A percentile compares a stretch with the other conserved stretches of the same genome.
phyloP scores from a whole-genome alignment of 805 yeast species.

The Blastobotrys chiropterorum region DNA sequence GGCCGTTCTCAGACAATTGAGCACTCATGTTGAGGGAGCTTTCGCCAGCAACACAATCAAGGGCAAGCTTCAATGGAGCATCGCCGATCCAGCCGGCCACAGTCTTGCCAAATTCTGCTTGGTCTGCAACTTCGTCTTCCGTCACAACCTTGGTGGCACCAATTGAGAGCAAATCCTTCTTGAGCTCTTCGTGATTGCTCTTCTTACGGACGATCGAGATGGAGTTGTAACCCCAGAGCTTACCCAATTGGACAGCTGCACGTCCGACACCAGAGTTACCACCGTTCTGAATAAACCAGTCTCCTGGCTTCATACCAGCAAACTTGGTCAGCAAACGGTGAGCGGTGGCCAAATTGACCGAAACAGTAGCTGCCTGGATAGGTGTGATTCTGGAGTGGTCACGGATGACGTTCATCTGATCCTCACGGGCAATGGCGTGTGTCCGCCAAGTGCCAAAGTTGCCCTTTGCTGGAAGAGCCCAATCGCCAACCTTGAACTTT shows the following conservation, averaged over 20 bases:
- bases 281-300: slow-evolving; percentile 95
- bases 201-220: slow-evolving; percentile 85
- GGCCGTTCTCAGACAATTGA: slow-evolving; percentile 69
- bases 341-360: slow-evolving; percentile 92
- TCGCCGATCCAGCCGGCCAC: slow-evolving; percentile 43
- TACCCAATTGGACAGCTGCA: slow-evolving; percentile 82
- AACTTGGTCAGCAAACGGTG: slow-evolving; percentile 77
- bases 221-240: slow-evolving; percentile 70
- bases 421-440: slow-evolving; percentile 51
- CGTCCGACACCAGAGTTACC: slow-evolving; percentile 95
- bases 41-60: slow-evolving; percentile 91
- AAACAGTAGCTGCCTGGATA: slow-evolving; percentile 68
- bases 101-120: slow-evolving; percentile 53
- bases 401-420: slow-evolving; percentile 49
- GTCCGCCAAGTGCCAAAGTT: slow-evolving; percentile 94
- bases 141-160: slow-evolving; percentile 93
- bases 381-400: slow-evolving; percentile 39
- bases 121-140: slow-evolving; percentile 67
- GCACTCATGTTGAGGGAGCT: slow-evolving; percentile 77
- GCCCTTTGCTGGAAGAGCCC: slow-evolving; percentile 73
- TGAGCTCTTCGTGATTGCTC: slow-evolving; percentile 60
- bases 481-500: slow-evolving; percentile 56
- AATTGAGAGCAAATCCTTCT: slow-evolving; percentile 46
- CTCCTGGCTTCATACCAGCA: slow-evolving; percentile 51
- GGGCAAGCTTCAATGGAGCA: slow-evolving; percentile 65